Conservation (phyloP, 345 rosid species). For the Corchorus capsularis region DNA sequence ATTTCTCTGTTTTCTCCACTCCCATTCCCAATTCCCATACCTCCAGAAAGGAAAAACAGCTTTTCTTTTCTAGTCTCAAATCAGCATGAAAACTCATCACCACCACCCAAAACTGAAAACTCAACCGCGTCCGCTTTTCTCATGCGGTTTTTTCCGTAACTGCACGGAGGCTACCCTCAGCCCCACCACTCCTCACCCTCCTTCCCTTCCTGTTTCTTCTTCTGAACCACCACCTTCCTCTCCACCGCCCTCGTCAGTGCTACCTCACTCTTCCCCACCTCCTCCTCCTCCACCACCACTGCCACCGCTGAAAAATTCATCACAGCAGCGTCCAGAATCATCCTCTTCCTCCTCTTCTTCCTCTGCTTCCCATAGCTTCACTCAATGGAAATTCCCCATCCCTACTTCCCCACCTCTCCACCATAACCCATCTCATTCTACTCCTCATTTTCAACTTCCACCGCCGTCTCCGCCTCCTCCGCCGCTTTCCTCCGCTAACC, state of each 20-base stretch:
- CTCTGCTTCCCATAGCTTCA: slow-evolving; percentile 86
- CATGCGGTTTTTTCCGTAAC: slow-evolving; percentile 83
- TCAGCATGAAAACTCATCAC: slow-evolving; percentile 48
- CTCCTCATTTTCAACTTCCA: slow-evolving; percentile 19
- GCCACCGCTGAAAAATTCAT: slow-evolving; percentile 30
- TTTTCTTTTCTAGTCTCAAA: neutral
- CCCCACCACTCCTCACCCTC: slow-evolving; percentile 50
- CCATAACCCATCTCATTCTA: slow-evolving; percentile 16
- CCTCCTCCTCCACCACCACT: slow-evolving; percentile 24
- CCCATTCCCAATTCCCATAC: neutral
- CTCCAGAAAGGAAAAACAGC: neutral
- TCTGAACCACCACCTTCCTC: slow-evolving; percentile 21
- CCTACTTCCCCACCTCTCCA: slow-evolving; percentile 45
- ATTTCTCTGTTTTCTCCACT: neutral
- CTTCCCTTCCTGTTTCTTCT: slow-evolving; percentile 44
- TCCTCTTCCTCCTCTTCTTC: slow-evolving; percentile 80
- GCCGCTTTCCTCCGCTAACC: slow-evolving; percentile 42
- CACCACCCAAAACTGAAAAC: slow-evolving; percentile 66
- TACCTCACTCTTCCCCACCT: slow-evolving; percentile 32
- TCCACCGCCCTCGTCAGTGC: slow-evolving; percentile 26
- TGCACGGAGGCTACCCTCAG: slow-evolving; percentile 63
- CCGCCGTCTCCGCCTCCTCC: slow-evolving; percentile 41
- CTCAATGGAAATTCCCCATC: slow-evolving; percentile 84
- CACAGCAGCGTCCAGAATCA: slow-evolving; percentile 30
- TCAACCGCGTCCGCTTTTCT: slow-evolving; percentile 69